These are phyloP conservation scores for Cinnamomum chago DNA, from an alignment of 164 flowering plant species.

Conservation along the genomic window DNA sequence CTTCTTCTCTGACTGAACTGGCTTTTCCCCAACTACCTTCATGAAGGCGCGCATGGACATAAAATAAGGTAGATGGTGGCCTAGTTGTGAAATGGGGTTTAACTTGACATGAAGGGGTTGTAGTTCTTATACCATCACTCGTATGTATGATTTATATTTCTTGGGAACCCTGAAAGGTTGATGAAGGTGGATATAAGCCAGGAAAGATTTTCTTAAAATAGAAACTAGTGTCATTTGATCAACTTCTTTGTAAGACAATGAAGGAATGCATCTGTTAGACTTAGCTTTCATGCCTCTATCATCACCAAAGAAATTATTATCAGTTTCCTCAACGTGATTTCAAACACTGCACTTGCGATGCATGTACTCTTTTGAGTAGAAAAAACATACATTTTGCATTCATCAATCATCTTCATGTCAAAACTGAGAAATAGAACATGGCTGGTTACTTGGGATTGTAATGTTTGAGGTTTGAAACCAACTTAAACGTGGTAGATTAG, in stretches of 20 bases:
- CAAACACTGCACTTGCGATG: too few relatives aligned
- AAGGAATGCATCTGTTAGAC: not conserved
- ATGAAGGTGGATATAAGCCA: not conserved
- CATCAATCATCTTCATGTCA: not conserved
- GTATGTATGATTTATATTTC: not conserved
- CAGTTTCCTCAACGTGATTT: not conserved
- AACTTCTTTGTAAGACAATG: not conserved
- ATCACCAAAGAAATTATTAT: not conserved
- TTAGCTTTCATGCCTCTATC: not conserved
- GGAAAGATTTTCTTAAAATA: not conserved
- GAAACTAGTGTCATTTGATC: constrained; percentile 1
- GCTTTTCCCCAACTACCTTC: constrained; percentile 5
- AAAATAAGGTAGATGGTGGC: not conserved
- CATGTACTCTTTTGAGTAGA: too few relatives aligned
- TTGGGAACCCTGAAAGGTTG: not conserved
- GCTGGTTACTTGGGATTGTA: too few relatives aligned
- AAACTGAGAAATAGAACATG: too few relatives aligned
- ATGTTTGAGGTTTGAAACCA: too few relatives aligned
- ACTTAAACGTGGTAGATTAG: too few relatives aligned
- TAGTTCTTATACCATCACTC: not conserved
- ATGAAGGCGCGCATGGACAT: constrained; percentile 3
- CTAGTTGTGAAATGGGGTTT: not conserved
- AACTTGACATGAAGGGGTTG: not conserved
- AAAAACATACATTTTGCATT: too few relatives aligned
- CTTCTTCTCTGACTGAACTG: constrained; percentile 21